A percentile compares a stretch with the other conserved stretches of the same genome.
Conservation (phyloP, 805 yeast species). For the Candida michaelii region DNA sequence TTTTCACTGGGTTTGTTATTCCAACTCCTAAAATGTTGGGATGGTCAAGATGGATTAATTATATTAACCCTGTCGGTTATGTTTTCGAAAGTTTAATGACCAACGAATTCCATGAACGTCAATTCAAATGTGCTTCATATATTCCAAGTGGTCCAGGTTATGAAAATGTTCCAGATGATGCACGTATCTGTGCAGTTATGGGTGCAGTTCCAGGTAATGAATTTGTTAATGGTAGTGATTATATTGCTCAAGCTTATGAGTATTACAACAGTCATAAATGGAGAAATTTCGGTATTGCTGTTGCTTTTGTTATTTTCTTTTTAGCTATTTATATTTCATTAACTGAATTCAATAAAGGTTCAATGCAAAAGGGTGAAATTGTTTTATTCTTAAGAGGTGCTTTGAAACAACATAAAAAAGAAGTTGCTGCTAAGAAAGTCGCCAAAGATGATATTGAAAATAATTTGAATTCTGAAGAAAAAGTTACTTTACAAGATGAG, state of each 20-base stretch:
- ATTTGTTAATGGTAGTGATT: slow-evolving; percentile 59
- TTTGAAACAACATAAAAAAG: slow-evolving; percentile 30
- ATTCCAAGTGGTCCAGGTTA: slow-evolving; percentile 64
- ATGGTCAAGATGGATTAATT: slow-evolving; percentile 61
- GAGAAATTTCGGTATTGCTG: slow-evolving; percentile 74
- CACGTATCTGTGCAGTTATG: slow-evolving; percentile 56
- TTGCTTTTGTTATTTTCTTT: slow-evolving; percentile 52
- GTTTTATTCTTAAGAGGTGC: slow-evolving; percentile 26
- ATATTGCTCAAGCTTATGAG: slow-evolving; percentile 46
- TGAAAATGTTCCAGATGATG: slow-evolving; percentile 30
- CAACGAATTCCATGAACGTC: slow-evolving; percentile 60
- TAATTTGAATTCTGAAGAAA: slow-evolving; percentile 23
- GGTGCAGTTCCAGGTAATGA: slow-evolving; percentile 59
- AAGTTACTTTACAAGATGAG: slow-evolving; percentile 27
- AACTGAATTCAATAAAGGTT: slow-evolving; percentile 39
- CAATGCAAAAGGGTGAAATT: slow-evolving; percentile 45
- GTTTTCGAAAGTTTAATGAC: slow-evolving; percentile 59
- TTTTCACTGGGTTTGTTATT: slow-evolving; percentile 51
- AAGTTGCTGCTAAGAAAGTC: slow-evolving; percentile 14
- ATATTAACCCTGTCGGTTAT: slow-evolving; percentile 43
- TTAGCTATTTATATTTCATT: slow-evolving; percentile 31
- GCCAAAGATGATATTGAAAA: slow-evolving; percentile 21
- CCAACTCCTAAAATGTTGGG: slow-evolving; percentile 50
- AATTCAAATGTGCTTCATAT: slow-evolving; percentile 50
- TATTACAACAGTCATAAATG: slow-evolving; percentile 64